phyloP scores from a whole-genome alignment of 495 filamentous ascomycete species.

The Hypomontagnella submonticulosa region DNA sequence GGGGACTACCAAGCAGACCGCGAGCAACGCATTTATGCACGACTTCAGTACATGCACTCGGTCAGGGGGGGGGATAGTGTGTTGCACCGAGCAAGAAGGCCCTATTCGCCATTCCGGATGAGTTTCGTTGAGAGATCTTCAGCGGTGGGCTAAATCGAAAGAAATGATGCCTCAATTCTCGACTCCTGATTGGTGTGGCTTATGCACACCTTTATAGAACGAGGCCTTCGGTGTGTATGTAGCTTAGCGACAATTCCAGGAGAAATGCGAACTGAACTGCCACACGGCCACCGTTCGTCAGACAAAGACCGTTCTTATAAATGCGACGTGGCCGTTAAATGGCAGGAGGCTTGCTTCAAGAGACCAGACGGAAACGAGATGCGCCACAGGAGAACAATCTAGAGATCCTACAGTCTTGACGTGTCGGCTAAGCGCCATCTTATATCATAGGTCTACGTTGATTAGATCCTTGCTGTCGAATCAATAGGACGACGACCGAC shows the following conservation, averaged over 20 bases:
- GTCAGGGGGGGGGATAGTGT: constrained; percentile 33
- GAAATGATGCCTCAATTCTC: constrained; percentile 33
- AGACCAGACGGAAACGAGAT: constrained; percentile 25
- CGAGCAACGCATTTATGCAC: constrained; percentile 33
- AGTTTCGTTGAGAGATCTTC: constrained; percentile 39
- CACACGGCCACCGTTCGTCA: constrained; percentile 5
- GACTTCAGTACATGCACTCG: constrained; percentile 32
- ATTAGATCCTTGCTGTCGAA: background rate
- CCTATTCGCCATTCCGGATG: constrained; percentile 36
- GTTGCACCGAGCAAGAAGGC: constrained; percentile 35
- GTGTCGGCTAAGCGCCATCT: constrained; percentile 20
- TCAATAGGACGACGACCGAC: constrained; percentile 5
- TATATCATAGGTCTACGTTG: constrained; percentile 1
- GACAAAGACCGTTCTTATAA: constrained; percentile 10
- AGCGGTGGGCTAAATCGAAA: constrained; percentile 29
- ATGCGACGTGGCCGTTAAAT: constrained; percentile 19
- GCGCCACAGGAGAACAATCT: background rate
- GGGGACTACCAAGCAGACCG: constrained; percentile 29
- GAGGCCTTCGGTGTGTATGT: constrained; percentile 30
- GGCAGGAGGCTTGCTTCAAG: constrained; percentile 16
- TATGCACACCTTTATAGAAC: constrained; percentile 33
- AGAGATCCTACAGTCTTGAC: constrained; percentile 2
- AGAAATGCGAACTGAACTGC: constrained; percentile 9
- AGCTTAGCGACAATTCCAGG: constrained; percentile 7
- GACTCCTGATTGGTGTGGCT: constrained; percentile 33